Evolutionary conservation across 257 asterid species (phyloP).

Genomic region (Perilla frutescens): DNA sequence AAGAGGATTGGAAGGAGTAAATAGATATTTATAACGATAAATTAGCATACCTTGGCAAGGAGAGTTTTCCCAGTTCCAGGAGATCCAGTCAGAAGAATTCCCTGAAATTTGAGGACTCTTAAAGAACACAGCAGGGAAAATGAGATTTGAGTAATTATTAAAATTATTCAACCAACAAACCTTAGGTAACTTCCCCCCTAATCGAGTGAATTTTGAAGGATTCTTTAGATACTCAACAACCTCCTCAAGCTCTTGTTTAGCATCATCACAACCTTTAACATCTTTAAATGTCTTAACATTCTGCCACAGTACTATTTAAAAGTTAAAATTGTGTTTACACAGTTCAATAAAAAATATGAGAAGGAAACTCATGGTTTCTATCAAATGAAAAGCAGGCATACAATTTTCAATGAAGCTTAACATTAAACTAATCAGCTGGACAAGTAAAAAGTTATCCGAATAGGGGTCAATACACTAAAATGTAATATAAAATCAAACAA

Average conservation of each 20-base stretch:
- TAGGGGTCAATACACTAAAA: conserved; percentile 5
- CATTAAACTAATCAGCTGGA: conserved; percentile 16
- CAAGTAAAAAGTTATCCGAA: conserved; percentile 16
- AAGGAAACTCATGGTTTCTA: conserved; percentile 4
- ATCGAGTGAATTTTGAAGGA: conserved; percentile 90
- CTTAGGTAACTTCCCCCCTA: conserved; percentile 98
- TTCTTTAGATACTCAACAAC: conserved; percentile 94
- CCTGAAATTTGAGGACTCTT: conserved; percentile 56
- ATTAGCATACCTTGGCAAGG: conserved; percentile 79
- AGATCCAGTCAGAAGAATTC: conserved; percentile 96
- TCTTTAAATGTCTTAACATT: conserved; percentile 97
- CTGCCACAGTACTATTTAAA: conserved; percentile 53
- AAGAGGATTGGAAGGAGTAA: conserved; percentile 8
- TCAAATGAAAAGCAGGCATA: not conserved
- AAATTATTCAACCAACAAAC: conserved; percentile 47
- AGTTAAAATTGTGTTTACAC: conserved; percentile 10
- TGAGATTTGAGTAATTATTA: not conserved
- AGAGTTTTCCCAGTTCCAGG: conserved; percentile 99
- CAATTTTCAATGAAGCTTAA: not conserved
- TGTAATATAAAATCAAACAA: not conserved
- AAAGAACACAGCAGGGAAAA: conserved; percentile 24
- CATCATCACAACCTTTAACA: conserved; percentile 99
- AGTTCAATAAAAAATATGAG: conserved; percentile 11
- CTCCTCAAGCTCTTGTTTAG: conserved; percentile 99
- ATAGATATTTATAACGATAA: not conserved